Evolutionary conservation across 257 asterid species (phyloP).

Genomic region (Thymus quinquecostatus): DNA sequence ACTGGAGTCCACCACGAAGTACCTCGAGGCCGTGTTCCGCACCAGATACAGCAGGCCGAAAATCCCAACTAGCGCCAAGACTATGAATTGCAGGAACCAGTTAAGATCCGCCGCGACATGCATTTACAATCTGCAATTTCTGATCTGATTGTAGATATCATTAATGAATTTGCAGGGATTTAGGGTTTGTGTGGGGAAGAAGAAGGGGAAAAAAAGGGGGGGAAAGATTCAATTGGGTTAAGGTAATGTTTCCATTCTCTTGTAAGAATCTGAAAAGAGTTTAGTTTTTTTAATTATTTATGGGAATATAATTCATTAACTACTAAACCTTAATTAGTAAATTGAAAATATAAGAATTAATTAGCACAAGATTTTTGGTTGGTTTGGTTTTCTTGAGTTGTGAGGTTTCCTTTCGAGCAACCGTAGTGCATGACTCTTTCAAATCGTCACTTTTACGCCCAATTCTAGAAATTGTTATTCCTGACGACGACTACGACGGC

Average conservation of each 20-base stretch:
- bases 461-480: not conserved
- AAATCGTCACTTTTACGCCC: constrained; percentile 11
- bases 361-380: constrained; percentile 26
- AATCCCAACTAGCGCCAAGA: constrained; percentile 45
- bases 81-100: constrained; percentile 67
- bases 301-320: too few relatives aligned
- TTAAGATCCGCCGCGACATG: constrained; percentile 88
- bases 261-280: not conserved
- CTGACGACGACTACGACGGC: too few relatives aligned
- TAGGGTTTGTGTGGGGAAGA: constrained; percentile 35
- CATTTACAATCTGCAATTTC: constrained; percentile 50
- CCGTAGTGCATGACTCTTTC: not conserved
- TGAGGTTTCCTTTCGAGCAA: constrained; percentile 19
- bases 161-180: constrained; percentile 17
- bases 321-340: not conserved
- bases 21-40: constrained; percentile 76
- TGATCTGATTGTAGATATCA: constrained; percentile 32
- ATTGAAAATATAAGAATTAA: not conserved
- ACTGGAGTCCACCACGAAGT: constrained; percentile 74
- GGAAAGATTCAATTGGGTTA: constrained; percentile 30
- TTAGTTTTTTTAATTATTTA: too few relatives aligned
- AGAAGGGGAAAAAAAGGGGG: not conserved
- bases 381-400: constrained; percentile 6
- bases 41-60: constrained; percentile 63
- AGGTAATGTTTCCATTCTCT: not conserved